Evolutionary conservation across 2,329 filamentous ascomycete genomes (phyloP).

Genomic region (Apiospora marii): DNA sequence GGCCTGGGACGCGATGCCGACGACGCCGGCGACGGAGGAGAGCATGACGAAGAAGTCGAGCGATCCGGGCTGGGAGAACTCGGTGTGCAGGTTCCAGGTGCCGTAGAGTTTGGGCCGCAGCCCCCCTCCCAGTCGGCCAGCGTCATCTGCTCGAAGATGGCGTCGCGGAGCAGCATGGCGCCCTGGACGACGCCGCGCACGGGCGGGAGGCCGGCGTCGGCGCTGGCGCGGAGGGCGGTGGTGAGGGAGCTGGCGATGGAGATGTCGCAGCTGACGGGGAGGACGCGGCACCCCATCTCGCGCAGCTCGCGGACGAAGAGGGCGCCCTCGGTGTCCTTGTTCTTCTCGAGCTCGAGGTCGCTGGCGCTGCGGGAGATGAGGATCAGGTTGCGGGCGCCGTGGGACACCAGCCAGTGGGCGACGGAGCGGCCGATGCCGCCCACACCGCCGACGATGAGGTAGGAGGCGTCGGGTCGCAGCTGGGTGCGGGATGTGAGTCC

Average conservation of each 20-base stretch:
- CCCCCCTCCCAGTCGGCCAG: slow-evolving; percentile 55
- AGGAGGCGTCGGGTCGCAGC: neutral
- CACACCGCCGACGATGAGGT: slow-evolving; percentile 29
- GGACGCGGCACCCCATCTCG: too few species aligned
- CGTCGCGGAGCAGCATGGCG: slow-evolving; percentile 42
- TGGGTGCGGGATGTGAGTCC: too few species aligned
- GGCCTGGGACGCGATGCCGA: slow-evolving; percentile 41
- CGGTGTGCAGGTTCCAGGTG: slow-evolving; percentile 50
- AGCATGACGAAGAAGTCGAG: slow-evolving; percentile 41
- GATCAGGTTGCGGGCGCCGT: slow-evolving; percentile 31
- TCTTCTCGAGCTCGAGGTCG: too few species aligned
- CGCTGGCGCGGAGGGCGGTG: too few species aligned
- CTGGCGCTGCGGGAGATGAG: slow-evolving; percentile 32
- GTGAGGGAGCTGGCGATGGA: too few species aligned
- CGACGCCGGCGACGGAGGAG: slow-evolving; percentile 37
- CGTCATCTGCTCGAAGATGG: slow-evolving; percentile 55
- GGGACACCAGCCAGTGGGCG: slow-evolving; percentile 27
- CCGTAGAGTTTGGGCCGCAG: slow-evolving; percentile 59
- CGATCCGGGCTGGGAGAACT: slow-evolving; percentile 32
- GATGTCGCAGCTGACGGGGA: too few species aligned
- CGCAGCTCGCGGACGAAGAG: too few species aligned
- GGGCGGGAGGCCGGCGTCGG: slow-evolving; percentile 35
- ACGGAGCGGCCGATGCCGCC: slow-evolving; percentile 29
- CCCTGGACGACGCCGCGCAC: neutral
- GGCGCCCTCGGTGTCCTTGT: too few species aligned